Conservation (phyloP, 2,329 filamentous ascomycete species). For the Cercospora sp. region DNA sequence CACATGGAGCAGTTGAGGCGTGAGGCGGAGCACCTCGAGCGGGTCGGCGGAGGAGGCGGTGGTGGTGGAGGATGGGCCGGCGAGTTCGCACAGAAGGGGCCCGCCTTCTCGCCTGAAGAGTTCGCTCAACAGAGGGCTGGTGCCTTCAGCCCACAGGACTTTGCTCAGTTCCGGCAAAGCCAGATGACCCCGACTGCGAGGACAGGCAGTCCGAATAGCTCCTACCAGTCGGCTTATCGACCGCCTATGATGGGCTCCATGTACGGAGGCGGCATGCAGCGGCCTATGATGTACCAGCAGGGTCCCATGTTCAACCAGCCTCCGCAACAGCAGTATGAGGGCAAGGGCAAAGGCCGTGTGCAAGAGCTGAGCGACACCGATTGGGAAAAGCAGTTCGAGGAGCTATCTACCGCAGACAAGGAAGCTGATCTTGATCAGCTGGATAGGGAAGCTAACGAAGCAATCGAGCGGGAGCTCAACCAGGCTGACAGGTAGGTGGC, state of each 20-base stretch:
- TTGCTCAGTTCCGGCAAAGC: slow-evolving; percentile 79
- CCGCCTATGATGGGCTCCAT: slow-evolving; percentile 58
- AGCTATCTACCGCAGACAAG: slow-evolving; percentile 71
- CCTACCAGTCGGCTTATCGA: slow-evolving; percentile 50
- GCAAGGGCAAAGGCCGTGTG: slow-evolving; percentile 79
- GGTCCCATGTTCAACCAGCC: slow-evolving; percentile 46
- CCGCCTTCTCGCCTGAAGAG: slow-evolving; percentile 31
- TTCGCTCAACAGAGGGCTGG: slow-evolving; percentile 32
- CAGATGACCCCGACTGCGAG: slow-evolving; percentile 59
- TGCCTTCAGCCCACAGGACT: slow-evolving; percentile 78
- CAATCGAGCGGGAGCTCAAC: slow-evolving; percentile 83
- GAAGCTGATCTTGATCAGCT: slow-evolving; percentile 50
- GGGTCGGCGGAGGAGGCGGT: slow-evolving; percentile 28
- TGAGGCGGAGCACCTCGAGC: slow-evolving; percentile 56
- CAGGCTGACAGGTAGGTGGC: slow-evolving; percentile 79
- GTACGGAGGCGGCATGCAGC: slow-evolving; percentile 48
- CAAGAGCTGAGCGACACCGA: slow-evolving; percentile 90
- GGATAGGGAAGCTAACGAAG: slow-evolving; percentile 66
- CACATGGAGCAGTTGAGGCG: slow-evolving; percentile 67
- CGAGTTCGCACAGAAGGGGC: slow-evolving; percentile 36
- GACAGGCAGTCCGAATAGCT: slow-evolving; percentile 59
- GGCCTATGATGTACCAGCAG: slow-evolving; percentile 33
- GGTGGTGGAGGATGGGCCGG: slow-evolving; percentile 36
- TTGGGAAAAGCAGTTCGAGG: slow-evolving; percentile 95
- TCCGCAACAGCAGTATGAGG: slow-evolving; percentile 53